phyloP scores from a whole-genome alignment of 371 early-diverging fungal species.

The Basidiobolus heterosporus region DNA sequence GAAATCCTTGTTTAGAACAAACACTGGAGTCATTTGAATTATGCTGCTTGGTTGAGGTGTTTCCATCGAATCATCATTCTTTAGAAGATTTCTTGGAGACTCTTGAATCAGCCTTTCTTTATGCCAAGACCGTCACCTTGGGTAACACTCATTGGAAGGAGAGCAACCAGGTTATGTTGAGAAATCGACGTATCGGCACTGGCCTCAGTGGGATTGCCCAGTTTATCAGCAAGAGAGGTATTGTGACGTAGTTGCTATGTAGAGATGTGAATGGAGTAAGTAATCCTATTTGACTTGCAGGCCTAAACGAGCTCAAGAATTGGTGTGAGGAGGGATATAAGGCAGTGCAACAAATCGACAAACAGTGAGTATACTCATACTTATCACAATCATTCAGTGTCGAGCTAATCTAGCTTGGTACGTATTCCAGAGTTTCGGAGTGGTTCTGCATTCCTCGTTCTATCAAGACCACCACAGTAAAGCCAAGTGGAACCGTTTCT shows the following conservation, averaged over 20 bases:
- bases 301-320: slow-evolving; percentile 3
- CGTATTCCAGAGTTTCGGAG: slow-evolving; percentile 7
- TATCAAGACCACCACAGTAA: slow-evolving; percentile 19
- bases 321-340: slow-evolving; percentile 18
- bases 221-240: slow-evolving; percentile 13
- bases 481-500: slow-evolving; percentile 19
- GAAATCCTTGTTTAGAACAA: slow-evolving; percentile 23
- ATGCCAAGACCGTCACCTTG: slow-evolving; percentile 21
- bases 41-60: slow-evolving; percentile 20
- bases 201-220: slow-evolving; percentile 18
- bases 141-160: slow-evolving; percentile 17
- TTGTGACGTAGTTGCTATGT: slow-evolving; percentile 1
- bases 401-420: too few species aligned
- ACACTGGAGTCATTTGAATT: slow-evolving; percentile 20
- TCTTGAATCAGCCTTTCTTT: slow-evolving; percentile 15
- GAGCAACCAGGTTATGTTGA: slow-evolving; percentile 18
- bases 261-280: neutral
- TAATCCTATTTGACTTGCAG: neutral
- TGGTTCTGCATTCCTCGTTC: slow-evolving; percentile 15
- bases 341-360: slow-evolving; percentile 8
- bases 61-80: slow-evolving; percentile 13
- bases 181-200: slow-evolving; percentile 20
- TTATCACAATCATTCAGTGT: too few species aligned
- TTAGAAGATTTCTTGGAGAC: slow-evolving; percentile 17
- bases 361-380: too few species aligned